These are phyloP conservation scores for Lathyrus tuberosus DNA, from an alignment of 306 rosid species.

Conservation along the genomic window DNA sequence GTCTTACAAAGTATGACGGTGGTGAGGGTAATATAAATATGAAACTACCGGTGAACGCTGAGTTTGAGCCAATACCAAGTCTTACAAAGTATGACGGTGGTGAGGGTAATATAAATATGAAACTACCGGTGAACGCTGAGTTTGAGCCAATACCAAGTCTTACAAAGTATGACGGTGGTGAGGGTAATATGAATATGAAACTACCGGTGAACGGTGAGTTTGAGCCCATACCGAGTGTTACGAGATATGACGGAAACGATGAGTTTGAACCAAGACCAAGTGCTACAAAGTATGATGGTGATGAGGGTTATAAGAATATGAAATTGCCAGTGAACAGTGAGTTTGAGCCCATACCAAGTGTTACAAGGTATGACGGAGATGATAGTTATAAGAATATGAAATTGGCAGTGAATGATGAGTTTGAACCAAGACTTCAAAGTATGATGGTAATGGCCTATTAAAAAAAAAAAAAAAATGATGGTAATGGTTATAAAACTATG, in stretches of 20 bases:
- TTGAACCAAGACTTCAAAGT: too few species aligned
- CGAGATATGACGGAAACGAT: neutral
- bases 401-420: neutral
- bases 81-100: neutral
- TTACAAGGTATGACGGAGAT: neutral
- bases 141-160: constrained; percentile 18
- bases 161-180: neutral
- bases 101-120: neutral
- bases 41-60: neutral
- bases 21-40: neutral
- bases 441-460: too few species aligned
- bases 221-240: neutral
- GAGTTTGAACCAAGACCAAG: too few species aligned
- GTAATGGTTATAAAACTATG: too few species aligned
- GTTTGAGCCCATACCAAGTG: neutral
- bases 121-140: neutral
- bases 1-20: neutral
- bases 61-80: neutral
- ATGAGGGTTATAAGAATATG: neutral
- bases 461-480: too few species aligned
- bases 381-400: neutral
- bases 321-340: neutral
- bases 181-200: neutral
- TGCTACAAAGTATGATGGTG: too few species aligned
- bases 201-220: neutral